Base-by-base conservation (phyloP, 768 basidiomycete species). In the Gloeostereum incarnatum region DNA sequence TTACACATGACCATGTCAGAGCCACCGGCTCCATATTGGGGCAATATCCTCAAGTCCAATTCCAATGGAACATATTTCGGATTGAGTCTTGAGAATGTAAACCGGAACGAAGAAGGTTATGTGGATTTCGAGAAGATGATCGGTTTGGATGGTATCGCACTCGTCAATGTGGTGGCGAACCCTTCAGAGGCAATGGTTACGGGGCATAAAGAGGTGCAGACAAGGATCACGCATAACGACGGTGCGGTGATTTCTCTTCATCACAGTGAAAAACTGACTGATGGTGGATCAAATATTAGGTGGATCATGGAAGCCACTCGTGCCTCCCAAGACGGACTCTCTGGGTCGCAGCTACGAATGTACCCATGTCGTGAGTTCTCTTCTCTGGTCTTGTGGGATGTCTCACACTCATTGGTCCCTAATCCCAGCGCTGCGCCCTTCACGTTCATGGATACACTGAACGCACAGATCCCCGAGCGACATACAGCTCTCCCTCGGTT, bases 61-160 rank as follows among this genome's bases (percentile, higher is more conserved):
- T 97, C 86, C 21, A 99, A 99, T 50, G 96, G 96, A 25, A 99
- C 96, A 0, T 97, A 96, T 66, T 99, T 91, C 55, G 81, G 86
- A 16, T 56, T 92, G 8, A 88, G 92, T 1, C 51, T 87, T 26
- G 83, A 88, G 48, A 71, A 91, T 49, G 96, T 87, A 39, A 98
- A 98, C 57, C 75, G 96, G n/a, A 82, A 99, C 54, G 62, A 75
- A 0, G 54, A 63, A 0, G 96, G 96, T 4, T 98, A 73, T 51
- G 93, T 91, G 22, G 94, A 99, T 57, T 99, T 98, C 48, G 96
- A 99, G 65, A 99, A 98, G 68, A 84, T 97, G 72, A 76, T 85
- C 40, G 93, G 92, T 7, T 60, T 99, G 35, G 93, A 98, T 55
- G 96, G 96, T 0, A 94, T 99, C 45, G 94, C 94, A 4, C 61